Evolutionary conservation across 768 basidiomycete species (phyloP).

Genomic region (Pisolithus orientalis): DNA sequence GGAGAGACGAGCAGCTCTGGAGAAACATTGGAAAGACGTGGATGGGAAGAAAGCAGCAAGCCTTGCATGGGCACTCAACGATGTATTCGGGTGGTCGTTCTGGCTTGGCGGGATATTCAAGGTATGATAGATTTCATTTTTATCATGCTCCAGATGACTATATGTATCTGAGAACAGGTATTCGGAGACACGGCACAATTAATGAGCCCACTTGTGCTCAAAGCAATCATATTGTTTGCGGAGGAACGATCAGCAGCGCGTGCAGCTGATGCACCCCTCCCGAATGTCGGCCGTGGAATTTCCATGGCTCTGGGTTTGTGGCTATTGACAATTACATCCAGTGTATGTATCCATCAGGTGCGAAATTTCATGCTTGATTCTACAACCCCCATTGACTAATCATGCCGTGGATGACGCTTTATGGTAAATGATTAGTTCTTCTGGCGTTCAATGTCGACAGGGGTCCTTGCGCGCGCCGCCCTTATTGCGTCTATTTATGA

Average conservation of each 20-base stretch:
- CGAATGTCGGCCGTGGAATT: constrained; percentile 48
- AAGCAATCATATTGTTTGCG: constrained; percentile 56
- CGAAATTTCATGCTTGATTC: background rate
- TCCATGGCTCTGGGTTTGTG: constrained; percentile 55
- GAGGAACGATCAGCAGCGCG: constrained; percentile 40
- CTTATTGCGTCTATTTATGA: constrained; percentile 69
- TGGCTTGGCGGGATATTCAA: constrained; percentile 62
- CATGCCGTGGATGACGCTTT: background rate
- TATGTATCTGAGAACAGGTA: constrained; percentile 31
- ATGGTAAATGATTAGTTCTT: constrained; percentile 44
- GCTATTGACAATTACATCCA: constrained; percentile 41
- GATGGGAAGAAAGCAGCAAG: constrained; percentile 45
- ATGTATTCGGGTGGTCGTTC: constrained; percentile 50
- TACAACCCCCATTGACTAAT: background rate
- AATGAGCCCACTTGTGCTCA: constrained; percentile 60
- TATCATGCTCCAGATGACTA: background rate
- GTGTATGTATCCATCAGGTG: constrained; percentile 60
- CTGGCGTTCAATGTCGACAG: constrained; percentile 62
- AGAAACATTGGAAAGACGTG: constrained; percentile 39
- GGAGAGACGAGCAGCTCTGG: constrained; percentile 24
- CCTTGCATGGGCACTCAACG: constrained; percentile 55
- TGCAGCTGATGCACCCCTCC: constrained; percentile 26
- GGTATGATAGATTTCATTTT: constrained; percentile 20
- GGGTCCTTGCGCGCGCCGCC: constrained; percentile 58
- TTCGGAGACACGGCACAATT: constrained; percentile 55